phyloP scores from a whole-genome alignment of 2,329 filamentous ascomycete genomes.

The Didymella lethalis region DNA sequence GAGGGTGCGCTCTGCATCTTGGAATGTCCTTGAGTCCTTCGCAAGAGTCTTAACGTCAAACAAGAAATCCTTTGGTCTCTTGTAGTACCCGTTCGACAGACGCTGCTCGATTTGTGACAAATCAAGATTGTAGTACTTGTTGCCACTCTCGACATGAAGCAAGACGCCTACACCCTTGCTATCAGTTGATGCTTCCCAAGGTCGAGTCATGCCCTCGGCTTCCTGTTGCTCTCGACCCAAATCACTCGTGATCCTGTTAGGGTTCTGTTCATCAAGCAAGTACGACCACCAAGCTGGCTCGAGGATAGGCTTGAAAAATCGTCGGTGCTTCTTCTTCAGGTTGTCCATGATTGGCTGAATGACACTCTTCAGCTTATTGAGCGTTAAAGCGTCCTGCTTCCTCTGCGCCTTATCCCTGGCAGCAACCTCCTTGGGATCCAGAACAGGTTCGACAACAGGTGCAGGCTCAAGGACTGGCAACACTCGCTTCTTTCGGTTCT shows the following conservation, averaged over 20 bases:
- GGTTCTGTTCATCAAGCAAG: conserved; percentile 83
- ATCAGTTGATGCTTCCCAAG: conserved; percentile 82
- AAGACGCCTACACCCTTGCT: conserved; percentile 80
- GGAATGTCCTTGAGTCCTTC: conserved; percentile 81
- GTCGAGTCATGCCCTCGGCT: conserved; percentile 67
- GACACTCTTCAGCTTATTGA: conserved; percentile 87
- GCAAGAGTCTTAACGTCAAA: conserved; percentile 84
- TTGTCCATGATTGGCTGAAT: conserved; percentile 98
- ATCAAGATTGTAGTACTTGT: conserved; percentile 95
- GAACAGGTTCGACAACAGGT: conserved; percentile 63
- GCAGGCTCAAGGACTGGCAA: conserved; percentile 79
- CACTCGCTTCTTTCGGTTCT: conserved; percentile 84
- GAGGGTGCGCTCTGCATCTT: conserved; percentile 82
- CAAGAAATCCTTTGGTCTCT: conserved; percentile 86
- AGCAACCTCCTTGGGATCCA: conserved; percentile 68
- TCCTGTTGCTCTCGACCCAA: conserved; percentile 63
- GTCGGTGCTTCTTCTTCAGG: conserved; percentile 87
- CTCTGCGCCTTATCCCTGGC: conserved; percentile 82
- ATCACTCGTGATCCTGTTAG: conserved; percentile 68
- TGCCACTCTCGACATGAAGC: conserved; percentile 75
- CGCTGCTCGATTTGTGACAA: conserved; percentile 92
- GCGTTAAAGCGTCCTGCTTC: conserved; percentile 80
- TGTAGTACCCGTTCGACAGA: conserved; percentile 96
- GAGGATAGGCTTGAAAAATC: conserved; percentile 81
- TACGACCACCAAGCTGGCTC: conserved; percentile 78